phyloP scores from a whole-genome alignment of 345 rosid species.

The Ailanthus altissimus region DNA sequence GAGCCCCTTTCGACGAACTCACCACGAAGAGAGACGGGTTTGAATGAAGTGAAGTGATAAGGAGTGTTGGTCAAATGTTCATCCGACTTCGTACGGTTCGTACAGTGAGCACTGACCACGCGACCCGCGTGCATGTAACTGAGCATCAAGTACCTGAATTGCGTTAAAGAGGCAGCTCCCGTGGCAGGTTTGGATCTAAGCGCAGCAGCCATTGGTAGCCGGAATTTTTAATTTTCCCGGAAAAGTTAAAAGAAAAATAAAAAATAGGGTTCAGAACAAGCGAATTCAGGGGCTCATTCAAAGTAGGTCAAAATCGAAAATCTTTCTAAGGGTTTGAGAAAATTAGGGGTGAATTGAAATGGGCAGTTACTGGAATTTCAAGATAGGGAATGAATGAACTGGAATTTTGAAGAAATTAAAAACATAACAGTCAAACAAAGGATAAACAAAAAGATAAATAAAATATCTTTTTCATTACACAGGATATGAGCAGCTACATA shows the following conservation, averaged over 20 bases:
- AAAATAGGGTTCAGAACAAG: background rate
- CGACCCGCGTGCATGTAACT: conserved; percentile 59
- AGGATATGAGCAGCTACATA: background rate
- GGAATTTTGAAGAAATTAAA: background rate
- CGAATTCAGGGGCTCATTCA: conserved; percentile 7
- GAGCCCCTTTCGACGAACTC: conserved; percentile 51
- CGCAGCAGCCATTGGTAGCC: conserved; percentile 62
- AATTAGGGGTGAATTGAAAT: conserved; percentile 13
- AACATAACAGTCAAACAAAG: background rate
- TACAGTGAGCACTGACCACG: conserved; percentile 36
- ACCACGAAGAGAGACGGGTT: conserved; percentile 59
- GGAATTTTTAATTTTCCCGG: conserved; percentile 3
- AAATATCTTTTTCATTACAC: background rate
- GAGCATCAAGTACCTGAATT: conserved; percentile 59
- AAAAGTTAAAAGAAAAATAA: no score
- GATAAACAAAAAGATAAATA: background rate
- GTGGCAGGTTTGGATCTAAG: conserved; percentile 65
- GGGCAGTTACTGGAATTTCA: conserved; percentile 15
- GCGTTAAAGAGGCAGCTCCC: conserved; percentile 64
- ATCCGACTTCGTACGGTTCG: conserved; percentile 47
- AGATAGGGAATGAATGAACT: background rate
- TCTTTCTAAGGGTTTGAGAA: conserved; percentile 3
- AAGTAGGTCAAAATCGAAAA: conserved; percentile 12
- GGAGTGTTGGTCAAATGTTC: conserved; percentile 46
- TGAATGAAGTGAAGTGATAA: conserved; percentile 52